These are phyloP conservation scores for Pythium aquatile DNA, from an alignment of 352 stramenopile genomes.

Conservation along the genomic window DNA sequence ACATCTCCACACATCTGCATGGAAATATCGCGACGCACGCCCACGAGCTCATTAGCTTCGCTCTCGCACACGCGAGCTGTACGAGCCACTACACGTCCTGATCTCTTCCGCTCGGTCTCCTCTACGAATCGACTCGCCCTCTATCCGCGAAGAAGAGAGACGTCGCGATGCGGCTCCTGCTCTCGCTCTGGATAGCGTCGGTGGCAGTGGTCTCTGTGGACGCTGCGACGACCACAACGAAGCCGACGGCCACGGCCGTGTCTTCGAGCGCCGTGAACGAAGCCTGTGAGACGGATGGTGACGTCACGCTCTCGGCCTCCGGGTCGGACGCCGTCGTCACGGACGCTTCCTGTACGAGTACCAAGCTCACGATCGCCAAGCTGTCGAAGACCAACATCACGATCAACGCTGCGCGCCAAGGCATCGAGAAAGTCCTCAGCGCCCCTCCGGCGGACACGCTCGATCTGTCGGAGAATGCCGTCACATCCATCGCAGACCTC, in stretches of 20 bases:
- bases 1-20: not conserved
- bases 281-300: conserved; percentile 11
- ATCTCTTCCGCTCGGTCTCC: not conserved
- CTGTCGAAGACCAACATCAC: conserved; percentile 25
- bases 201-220: not conserved
- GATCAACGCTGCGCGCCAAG: conserved; percentile 37
- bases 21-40: not conserved
- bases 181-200: not conserved
- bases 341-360: conserved; percentile 33
- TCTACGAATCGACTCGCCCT: not conserved
- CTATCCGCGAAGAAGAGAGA: not conserved
- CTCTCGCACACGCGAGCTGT: not conserved
- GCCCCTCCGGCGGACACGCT: conserved; percentile 38
- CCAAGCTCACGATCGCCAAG: conserved; percentile 30
- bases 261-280: not conserved
- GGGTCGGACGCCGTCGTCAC: conserved; percentile 37
- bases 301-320: conserved; percentile 22
- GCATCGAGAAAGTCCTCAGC: conserved; percentile 52
- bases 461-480: conserved; percentile 16
- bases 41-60: not conserved
- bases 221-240: conserved; percentile 2
- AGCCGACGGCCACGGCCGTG: not conserved
- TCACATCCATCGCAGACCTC: conserved; percentile 13
- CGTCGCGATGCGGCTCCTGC: not conserved
- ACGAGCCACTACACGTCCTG: not conserved